Base-by-base conservation (phyloP, 1,284 basidiomycete species). In the Puccinia triticina region DNA sequence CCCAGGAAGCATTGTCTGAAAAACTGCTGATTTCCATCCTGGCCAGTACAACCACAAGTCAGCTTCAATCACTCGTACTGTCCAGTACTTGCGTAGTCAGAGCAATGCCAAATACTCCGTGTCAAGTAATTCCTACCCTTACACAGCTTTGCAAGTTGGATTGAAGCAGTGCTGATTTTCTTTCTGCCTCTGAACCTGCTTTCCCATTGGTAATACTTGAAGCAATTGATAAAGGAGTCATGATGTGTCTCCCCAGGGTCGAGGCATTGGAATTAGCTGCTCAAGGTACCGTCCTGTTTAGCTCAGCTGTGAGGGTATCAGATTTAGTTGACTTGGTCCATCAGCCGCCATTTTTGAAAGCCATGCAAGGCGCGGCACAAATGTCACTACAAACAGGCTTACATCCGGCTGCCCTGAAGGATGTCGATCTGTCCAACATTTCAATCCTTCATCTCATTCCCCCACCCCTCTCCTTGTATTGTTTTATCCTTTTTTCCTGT, bases 221-320 rank as follows among this genome's bases (percentile, higher is more conserved):
- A 88, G 96, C 97, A 0, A 98, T 99, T 95, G 97, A 99, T 88
- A 97, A 97, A 48, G 97, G 95, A 46, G 97, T 99, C 64, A 99
- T 99, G 97, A 99, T 99, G 97, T 97, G 97, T 40, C 89, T 99
- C 69, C 97, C 97, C 2, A 90, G 97, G 83, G 90, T 92, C 0
- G 96, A 98, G 87, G 96, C 97, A 5, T 88, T 98, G 55, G 97
- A 99, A 87, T 88, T 99, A 77, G 96, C 97, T 67, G 93, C 96
- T 73, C 97, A 99, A 88, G 96, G 95, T 96, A 87, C 86, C 92
- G 88, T 37, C 46, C 34, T 26, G 75, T 72, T 61, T 61, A 2
- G 75, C 16, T 43, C 16, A 40, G 64, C 8, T 59, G 37, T 37
- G 53, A 50, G 26, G n/a, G 18, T 12, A 72, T 72, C 61, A 53